These are phyloP conservation scores for Puccinia brachypodii DNA, from an alignment of 1,284 basidiomycete genomes.

Conservation along the genomic window DNA sequence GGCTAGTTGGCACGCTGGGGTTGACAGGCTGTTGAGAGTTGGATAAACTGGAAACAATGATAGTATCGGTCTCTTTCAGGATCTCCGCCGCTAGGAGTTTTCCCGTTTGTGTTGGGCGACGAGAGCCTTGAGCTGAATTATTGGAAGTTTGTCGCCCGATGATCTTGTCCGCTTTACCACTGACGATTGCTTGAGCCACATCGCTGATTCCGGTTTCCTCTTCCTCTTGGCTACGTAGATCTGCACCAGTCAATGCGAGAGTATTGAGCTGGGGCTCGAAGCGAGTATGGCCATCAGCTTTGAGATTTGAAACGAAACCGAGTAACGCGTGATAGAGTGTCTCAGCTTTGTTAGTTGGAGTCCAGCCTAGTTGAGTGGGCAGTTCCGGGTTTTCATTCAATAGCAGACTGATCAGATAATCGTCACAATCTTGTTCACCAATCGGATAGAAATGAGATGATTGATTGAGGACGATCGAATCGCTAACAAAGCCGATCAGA, in stretches of 20 bases:
- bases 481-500: constrained; percentile 32
- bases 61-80: constrained; percentile 33
- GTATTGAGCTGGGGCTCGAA: constrained; percentile 35
- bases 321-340: constrained; percentile 30
- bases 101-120: constrained; percentile 15
- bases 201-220: constrained; percentile 30
- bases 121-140: not conserved
- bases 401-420: constrained; percentile 36
- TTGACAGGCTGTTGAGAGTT: constrained; percentile 16
- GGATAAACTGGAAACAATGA: constrained; percentile 14
- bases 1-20: constrained; percentile 22
- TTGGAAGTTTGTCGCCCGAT: constrained; percentile 5
- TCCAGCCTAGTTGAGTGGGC: constrained; percentile 33
- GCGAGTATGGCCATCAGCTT: constrained; percentile 45
- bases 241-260: not conserved
- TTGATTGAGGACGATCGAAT: constrained; percentile 27
- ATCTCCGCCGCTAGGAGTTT: constrained; percentile 39
- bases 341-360: not conserved
- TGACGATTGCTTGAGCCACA: constrained; percentile 40
- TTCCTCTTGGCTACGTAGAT: constrained; percentile 10
- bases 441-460: constrained; percentile 38
- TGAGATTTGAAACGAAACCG: constrained; percentile 31
- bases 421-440: constrained; percentile 43
- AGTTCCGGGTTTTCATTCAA: constrained; percentile 43
- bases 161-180: constrained; percentile 43